Evolutionary conservation across 495 filamentous ascomycete species (phyloP).

Genomic region (Articulospora tetracladia): DNA sequence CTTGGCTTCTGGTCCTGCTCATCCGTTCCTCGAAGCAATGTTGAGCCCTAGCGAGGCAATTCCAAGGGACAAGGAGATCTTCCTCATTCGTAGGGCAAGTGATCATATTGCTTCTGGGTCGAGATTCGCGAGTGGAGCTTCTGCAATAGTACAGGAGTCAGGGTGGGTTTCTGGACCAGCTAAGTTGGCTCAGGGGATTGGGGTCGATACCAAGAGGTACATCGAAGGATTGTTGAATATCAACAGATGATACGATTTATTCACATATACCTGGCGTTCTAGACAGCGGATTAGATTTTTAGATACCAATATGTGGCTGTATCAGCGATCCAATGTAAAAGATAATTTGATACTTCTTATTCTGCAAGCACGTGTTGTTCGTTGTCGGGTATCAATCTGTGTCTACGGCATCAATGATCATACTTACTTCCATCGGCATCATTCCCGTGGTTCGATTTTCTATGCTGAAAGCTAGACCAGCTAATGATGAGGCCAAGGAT

Average conservation of each 20-base stretch:
- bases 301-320: no score
- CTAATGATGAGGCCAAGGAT: no score
- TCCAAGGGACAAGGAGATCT: slow-evolving; percentile 60
- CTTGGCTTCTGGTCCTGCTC: slow-evolving; percentile 20
- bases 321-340: no score
- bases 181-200: slow-evolving; percentile 79
- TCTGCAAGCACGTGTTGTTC: no score
- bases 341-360: no score
- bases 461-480: no score
- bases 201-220: slow-evolving; percentile 81
- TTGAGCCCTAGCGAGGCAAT: slow-evolving; percentile 5
- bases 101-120: slow-evolving; percentile 46
- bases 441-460: no score
- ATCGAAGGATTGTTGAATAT: slow-evolving; percentile 72
- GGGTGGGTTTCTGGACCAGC: slow-evolving; percentile 45
- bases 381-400: no score
- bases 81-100: slow-evolving; percentile 74
- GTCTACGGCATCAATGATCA: no score
- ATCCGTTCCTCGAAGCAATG: slow-evolving; percentile 18
- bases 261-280: no score
- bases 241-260: neutral
- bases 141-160: slow-evolving; percentile 23
- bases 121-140: slow-evolving; percentile 16
- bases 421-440: no score
- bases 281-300: no score